phyloP scores from a whole-genome alignment of 179 eudicot genomes.

The Actinidia arguta region DNA sequence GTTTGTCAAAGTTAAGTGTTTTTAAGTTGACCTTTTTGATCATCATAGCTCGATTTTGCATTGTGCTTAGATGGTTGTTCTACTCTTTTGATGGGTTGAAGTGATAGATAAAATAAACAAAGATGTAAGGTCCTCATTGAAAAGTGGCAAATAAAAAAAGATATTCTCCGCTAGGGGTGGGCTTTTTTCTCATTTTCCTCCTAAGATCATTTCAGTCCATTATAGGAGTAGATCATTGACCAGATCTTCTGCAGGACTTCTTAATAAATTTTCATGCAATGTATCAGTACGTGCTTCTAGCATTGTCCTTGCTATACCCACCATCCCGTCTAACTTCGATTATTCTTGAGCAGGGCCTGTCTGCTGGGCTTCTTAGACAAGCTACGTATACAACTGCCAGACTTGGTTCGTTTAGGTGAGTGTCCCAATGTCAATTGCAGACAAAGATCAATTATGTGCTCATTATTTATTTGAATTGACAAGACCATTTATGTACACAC shows the following conservation, averaged over 20 bases:
- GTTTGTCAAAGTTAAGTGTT: background rate
- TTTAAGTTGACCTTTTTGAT: background rate
- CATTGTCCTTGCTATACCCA: background rate
- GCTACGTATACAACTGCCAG: constrained; percentile 96
- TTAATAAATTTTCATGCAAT: background rate
- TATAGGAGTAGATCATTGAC: background rate
- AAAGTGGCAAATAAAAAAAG: background rate
- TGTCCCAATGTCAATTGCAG: background rate
- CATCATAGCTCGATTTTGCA: too few species aligned
- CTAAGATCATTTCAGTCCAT: background rate
- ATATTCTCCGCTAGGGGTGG: background rate
- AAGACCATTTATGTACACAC: background rate
- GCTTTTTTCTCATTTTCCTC: background rate
- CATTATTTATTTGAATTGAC: background rate
- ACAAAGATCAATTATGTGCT: constrained; percentile 4
- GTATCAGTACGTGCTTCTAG: background rate
- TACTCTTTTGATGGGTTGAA: background rate
- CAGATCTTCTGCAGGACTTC: background rate
- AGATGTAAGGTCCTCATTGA: background rate
- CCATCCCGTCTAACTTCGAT: background rate
- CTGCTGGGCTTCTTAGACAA: constrained; percentile 95
- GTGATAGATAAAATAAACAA: background rate
- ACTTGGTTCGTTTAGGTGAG: constrained; percentile 86
- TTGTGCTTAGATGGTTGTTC: constrained; percentile 6
- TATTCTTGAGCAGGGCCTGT: constrained; percentile 67